phyloP scores from a whole-genome alignment of 768 basidiomycete species.

The Lentinula raphanica region DNA sequence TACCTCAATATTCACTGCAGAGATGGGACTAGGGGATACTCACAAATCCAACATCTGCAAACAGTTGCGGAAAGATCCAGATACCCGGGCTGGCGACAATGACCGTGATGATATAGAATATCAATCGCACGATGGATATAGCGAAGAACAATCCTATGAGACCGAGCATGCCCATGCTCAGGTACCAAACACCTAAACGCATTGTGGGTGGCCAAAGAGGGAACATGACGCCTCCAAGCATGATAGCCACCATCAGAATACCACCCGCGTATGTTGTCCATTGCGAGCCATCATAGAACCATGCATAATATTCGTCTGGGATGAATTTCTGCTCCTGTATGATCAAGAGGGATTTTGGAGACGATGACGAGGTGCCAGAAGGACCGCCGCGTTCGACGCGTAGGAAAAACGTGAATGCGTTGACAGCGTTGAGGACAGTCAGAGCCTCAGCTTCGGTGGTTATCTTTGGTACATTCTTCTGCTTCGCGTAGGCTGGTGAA shows the following conservation, averaged over 20 bases:
- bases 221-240: constrained; percentile 98
- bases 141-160: constrained; percentile 88
- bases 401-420: constrained; percentile 88
- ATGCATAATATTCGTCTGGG: constrained; percentile 85
- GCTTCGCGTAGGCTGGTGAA: constrained; percentile 87
- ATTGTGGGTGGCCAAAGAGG: constrained; percentile 94
- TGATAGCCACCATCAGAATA: constrained; percentile 83
- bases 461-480: constrained; percentile 72
- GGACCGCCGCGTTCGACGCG: constrained; percentile 78
- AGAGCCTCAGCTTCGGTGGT: constrained; percentile 73
- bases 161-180: constrained; percentile 83
- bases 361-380: constrained; percentile 57
- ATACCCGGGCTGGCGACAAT: constrained; percentile 85
- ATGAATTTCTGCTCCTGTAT: constrained; percentile 76
- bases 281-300: constrained; percentile 95
- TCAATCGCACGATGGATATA: constrained; percentile 83
- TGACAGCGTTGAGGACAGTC: constrained; percentile 58
- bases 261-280: constrained; percentile 91
- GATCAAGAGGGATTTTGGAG: constrained; percentile 77
- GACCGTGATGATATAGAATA: constrained; percentile 92
- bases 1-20: neutral
- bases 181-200: constrained; percentile 93
- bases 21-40: constrained; percentile 28
- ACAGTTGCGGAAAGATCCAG: constrained; percentile 98
- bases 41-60: constrained; percentile 98